Percentiles rank a stretch among this genome's conserved stretches.
Evolutionary conservation across 768 basidiomycete genomes (phyloP).

Genomic region (Leccinum olivaceopallidum): DNA sequence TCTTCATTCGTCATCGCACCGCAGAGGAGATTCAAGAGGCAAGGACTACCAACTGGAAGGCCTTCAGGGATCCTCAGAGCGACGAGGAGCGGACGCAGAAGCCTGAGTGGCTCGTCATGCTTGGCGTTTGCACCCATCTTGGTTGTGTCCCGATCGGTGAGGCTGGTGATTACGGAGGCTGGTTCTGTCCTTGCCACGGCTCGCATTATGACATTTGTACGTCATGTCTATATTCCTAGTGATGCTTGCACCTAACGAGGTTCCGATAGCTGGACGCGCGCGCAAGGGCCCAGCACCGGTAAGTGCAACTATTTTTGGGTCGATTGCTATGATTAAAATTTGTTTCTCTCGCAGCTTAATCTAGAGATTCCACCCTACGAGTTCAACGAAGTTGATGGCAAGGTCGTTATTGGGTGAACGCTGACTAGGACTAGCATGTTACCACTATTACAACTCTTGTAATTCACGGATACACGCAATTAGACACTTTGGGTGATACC

Average conservation of each 20-base stretch:
- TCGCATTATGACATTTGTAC: slow-evolving; percentile 96
- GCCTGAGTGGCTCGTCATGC: slow-evolving; percentile 95
- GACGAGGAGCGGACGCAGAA: slow-evolving; percentile 90
- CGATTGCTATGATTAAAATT: slow-evolving; percentile 10
- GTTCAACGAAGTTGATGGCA: slow-evolving; percentile 84
- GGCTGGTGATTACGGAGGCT: slow-evolving; percentile 96
- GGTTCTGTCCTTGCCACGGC: slow-evolving; percentile 99
- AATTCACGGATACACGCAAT: slow-evolving; percentile 21
- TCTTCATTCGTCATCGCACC: slow-evolving; percentile 98
- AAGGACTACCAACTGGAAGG: slow-evolving; percentile 78
- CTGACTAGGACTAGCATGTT: neutral
- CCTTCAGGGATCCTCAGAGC: slow-evolving; percentile 86
- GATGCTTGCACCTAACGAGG: slow-evolving; percentile 14
- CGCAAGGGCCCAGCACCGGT: slow-evolving; percentile 97
- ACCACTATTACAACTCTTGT: slow-evolving; percentile 19
- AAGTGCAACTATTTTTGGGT: slow-evolving; percentile 33
- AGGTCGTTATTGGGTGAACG: slow-evolving; percentile 79
- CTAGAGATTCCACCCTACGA: slow-evolving; percentile 90
- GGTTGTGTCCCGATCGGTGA: slow-evolving; percentile 99
- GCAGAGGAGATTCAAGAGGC: slow-evolving; percentile 91
- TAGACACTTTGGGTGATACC: slow-evolving; percentile 22
- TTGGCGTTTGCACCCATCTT: slow-evolving; percentile 94
- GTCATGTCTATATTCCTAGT: slow-evolving; percentile 29
- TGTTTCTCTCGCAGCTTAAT: slow-evolving; percentile 61
- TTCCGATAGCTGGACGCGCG: slow-evolving; percentile 76